These are phyloP conservation scores for Cercis canadensis DNA, from an alignment of 306 rosid genomes.

Conservation along the genomic window DNA sequence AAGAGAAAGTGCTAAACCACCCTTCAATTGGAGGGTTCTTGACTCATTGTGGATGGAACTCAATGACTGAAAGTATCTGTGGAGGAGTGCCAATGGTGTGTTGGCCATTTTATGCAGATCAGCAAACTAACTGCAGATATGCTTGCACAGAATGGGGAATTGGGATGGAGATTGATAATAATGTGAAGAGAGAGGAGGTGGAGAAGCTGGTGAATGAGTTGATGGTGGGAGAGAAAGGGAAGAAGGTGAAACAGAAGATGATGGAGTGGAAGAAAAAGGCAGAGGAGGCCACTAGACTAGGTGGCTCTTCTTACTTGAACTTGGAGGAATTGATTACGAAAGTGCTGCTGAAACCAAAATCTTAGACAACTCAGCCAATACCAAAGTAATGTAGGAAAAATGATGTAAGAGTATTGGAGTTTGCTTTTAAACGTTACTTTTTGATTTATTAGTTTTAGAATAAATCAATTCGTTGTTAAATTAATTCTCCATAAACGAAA, in stretches of 20 bases:
- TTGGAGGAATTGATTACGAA: not conserved
- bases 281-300: not conserved
- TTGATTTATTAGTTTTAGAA: too few species aligned
- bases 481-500: too few species aligned
- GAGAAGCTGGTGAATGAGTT: slow-evolving; percentile 21
- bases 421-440: too few species aligned
- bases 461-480: too few species aligned
- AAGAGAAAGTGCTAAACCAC: slow-evolving; percentile 31
- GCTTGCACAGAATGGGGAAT: slow-evolving; percentile 35
- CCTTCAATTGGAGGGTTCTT: slow-evolving; percentile 27
- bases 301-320: not conserved
- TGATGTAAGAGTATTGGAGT: too few species aligned
- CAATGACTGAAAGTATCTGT: slow-evolving; percentile 3
- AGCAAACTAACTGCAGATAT: slow-evolving; percentile 11
- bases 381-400: too few species aligned
- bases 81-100: slow-evolving; percentile 23
- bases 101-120: slow-evolving; percentile 36
- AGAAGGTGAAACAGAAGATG: not conserved
- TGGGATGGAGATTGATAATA: slow-evolving; percentile 7
- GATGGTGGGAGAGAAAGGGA: slow-evolving; percentile 27
- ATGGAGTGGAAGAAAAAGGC: not conserved
- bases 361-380: too few species aligned
- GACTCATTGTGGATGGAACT: slow-evolving; percentile 21
- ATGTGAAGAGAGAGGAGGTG: slow-evolving; percentile 22
- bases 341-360: not conserved